Percentiles rank a stretch among this genome's conserved stretches.
Conservation (phyloP, 2,329 filamentous ascomycete species). For the Pseudocercospora macadamiae region DNA sequence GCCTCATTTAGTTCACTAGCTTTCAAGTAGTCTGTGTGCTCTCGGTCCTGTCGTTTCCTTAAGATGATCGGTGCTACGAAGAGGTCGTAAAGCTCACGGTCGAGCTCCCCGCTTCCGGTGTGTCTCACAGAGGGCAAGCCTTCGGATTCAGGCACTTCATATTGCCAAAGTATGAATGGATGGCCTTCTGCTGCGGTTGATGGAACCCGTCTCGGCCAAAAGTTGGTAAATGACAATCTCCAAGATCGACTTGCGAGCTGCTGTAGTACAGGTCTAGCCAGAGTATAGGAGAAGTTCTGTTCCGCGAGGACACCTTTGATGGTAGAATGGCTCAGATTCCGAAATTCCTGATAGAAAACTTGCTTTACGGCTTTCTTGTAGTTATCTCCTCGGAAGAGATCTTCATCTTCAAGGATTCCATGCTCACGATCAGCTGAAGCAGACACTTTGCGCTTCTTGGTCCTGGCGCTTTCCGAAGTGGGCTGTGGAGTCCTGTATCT, state of each 20-base stretch:
- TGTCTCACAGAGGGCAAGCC: slow-evolving; percentile 64
- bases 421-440: not conserved
- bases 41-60: slow-evolving; percentile 43
- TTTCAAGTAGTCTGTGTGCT: slow-evolving; percentile 44
- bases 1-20: slow-evolving; percentile 52
- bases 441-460: not conserved
- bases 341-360: slow-evolving; percentile 76
- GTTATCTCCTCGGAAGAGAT: slow-evolving; percentile 67
- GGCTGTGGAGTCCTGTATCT: slow-evolving; percentile 48
- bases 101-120: slow-evolving; percentile 63
- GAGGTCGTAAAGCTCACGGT: slow-evolving; percentile 52
- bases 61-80: slow-evolving; percentile 49
- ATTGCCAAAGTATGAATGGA: slow-evolving; percentile 65
- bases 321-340: slow-evolving; percentile 70
- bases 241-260: slow-evolving; percentile 73
- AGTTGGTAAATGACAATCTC: slow-evolving; percentile 71
- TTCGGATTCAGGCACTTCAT: slow-evolving; percentile 44
- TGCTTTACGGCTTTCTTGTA: slow-evolving; percentile 71
- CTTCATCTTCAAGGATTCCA: slow-evolving; percentile 56
- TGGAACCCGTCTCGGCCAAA: slow-evolving; percentile 67
- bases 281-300: slow-evolving; percentile 76
- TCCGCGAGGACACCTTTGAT: slow-evolving; percentile 80
- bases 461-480: not conserved
- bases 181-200: slow-evolving; percentile 55
- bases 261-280: slow-evolving; percentile 70